Evolutionary conservation across 257 asterid genomes (phyloP).

Genomic region (Nicotiana noctiflora): DNA sequence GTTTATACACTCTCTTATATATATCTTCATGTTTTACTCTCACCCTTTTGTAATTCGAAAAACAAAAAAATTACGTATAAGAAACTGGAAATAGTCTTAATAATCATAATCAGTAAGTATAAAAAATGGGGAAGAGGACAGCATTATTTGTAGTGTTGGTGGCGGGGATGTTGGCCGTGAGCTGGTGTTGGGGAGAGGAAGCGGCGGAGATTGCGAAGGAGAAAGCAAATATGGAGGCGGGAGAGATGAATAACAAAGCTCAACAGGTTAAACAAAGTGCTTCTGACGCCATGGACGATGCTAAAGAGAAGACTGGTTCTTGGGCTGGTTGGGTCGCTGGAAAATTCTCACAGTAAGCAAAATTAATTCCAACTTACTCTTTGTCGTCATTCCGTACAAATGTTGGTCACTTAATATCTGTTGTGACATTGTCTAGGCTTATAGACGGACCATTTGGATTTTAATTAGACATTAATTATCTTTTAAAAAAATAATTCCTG

Average conservation of each 20-base stretch:
- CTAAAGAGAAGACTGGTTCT: constrained; percentile 25
- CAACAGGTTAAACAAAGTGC: constrained; percentile 8
- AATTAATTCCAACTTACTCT: background rate
- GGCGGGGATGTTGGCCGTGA: background rate
- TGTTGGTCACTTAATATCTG: too few species aligned
- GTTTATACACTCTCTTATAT: background rate
- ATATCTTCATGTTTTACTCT: background rate
- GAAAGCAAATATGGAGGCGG: constrained; percentile 6
- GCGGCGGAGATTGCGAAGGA: constrained; percentile 10
- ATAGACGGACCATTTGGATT: too few species aligned
- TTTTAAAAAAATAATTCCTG: too few species aligned
- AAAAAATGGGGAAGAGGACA: constrained; percentile 15
- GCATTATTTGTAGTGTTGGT: constrained; percentile 8
- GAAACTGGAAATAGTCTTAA: background rate
- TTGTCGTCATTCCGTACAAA: too few species aligned
- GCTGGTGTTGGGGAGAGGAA: constrained; percentile 18
- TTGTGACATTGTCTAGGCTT: too few species aligned
- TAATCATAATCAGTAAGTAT: background rate
- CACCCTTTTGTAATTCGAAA: background rate
- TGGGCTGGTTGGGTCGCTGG: constrained; percentile 49
- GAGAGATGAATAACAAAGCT: background rate
- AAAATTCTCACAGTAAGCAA: constrained; percentile 39
- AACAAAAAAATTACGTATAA: background rate
- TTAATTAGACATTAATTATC: too few species aligned
- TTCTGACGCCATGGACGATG: constrained; percentile 16